Percentiles rank a stretch among this genome's conserved stretches.
These are phyloP conservation scores for Trametes cinnabarina DNA, from an alignment of 768 basidiomycete species.

Conservation along the genomic window DNA sequence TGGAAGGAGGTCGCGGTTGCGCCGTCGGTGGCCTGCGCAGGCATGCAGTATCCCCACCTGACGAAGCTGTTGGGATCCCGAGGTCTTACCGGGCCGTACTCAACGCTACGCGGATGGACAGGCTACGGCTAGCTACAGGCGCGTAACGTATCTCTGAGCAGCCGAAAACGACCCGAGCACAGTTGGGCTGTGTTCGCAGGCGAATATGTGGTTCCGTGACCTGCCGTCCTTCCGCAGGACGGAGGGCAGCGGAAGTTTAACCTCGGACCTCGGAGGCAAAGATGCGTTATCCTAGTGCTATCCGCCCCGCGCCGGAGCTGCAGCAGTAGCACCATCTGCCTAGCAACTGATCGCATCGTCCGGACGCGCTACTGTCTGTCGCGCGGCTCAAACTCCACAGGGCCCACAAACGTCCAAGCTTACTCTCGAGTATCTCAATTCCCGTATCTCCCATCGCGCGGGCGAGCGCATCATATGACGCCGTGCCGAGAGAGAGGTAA, in stretches of 20 bases:
- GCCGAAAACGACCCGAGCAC: not conserved
- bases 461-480: conserved; percentile 14
- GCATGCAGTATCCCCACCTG: too few relatives aligned
- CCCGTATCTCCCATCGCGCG: conserved; percentile 17
- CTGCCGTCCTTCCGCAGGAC: not conserved
- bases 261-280: conserved; percentile 3
- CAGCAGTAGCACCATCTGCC: conserved; percentile 7
- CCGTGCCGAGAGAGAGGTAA: not conserved
- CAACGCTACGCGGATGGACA: not conserved
- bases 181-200: conserved; percentile 6
- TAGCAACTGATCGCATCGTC: conserved; percentile 12
- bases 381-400: not conserved
- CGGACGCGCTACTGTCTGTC: not conserved
- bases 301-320: conserved; percentile 5
- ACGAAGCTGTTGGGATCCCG: too few relatives aligned
- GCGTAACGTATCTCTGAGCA: too few relatives aligned
- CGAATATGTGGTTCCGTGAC: not conserved
- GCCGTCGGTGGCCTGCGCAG: too few relatives aligned
- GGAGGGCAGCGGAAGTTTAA: conserved; percentile 1
- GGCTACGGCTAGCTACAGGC: too few relatives aligned
- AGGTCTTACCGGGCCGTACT: not conserved
- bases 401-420: not conserved
- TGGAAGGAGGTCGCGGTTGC: not conserved
- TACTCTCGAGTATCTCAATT: conserved; percentile 12
- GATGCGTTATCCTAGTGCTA: not conserved